Base-by-base conservation (phyloP, 2,329 filamentous ascomycete genomes). In the Pseudogymnoascus sp. region DNA sequence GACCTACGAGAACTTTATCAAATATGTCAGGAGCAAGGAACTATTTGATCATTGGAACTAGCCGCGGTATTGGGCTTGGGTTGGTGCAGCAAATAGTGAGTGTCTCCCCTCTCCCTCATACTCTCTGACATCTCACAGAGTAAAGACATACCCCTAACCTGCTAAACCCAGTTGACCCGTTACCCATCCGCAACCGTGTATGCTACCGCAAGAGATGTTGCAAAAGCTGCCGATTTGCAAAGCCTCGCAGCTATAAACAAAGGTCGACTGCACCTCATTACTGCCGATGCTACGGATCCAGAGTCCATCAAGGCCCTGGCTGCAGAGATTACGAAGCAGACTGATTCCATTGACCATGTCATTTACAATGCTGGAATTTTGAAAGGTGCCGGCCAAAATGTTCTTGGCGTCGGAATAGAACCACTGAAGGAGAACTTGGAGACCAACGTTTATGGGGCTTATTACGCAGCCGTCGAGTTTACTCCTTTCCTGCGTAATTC, bases 351-450 rank as follows among this genome's bases (percentile, higher is more conserved):
- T 18, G 60, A 61, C 37, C 26, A 30, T 21, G 57, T 61, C 12
- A 59, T 61, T 21, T 61, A 61, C 19, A 61, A 61, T 28, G 26
- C 60, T 10, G 60, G 60, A 5, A 35, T 61, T 21, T 45, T 59
- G 15, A 48, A 6, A 19, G 60, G 60, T 26, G 28, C 28, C 8
- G 60, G 60, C 4, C 15, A 7, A 37, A 59, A 59, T 37, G 19
- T 59, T 9, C 26, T 61, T 3, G 60, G 59, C 28, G 38, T 59
- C 3, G 60, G 60, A 13, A 59, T 61, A 23, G 13, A 59, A 18
- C 13, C 19, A 19, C 30, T 61, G 8, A 59, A 61, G 33, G 37
- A 61, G 15, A 61, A 59, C 18, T 19, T 61, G 23, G 56, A 61
- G 12, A 56, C 34, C 4, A 61, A 61, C n/a, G 56, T 61, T 19